Evolutionary conservation across 1,139 yeast genomes (phyloP), one percentile per base, ranked within the genome.

Genomic region (Pichia sp.): DNA sequence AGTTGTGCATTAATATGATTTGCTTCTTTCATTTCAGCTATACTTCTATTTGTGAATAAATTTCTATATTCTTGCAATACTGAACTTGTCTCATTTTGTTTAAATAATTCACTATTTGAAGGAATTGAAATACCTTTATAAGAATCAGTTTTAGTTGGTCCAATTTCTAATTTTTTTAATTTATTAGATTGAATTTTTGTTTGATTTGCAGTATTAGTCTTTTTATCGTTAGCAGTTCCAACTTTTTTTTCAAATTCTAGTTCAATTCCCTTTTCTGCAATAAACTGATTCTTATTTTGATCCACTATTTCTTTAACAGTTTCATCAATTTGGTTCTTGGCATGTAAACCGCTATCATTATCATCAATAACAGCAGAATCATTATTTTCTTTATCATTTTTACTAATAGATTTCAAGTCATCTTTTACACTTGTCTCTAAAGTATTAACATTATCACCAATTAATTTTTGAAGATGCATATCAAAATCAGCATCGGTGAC

Each of bases 1-100:
- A 81, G 64, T 58, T 81, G 84, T 0, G 81, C 81, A 58, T 73
- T 77, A 1, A 80, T 69, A 22, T 76, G 63, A 59, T 61, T 59
- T 42, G 47, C 62, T 34, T 54, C 65, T 39, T 45, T 61, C 49
- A 39, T 22, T 22, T 25, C 46, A 9, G 49, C 30, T 19, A 42
- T 25, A 22, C 50, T 46, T 25, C 52, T 55, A 39, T 44, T 60
- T 46, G 51, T 60, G 22, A 65, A 30, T 5, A 65, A 53, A 29
- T 62, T 58, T 44, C 58, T 55, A 47, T 65, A 65, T 8, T 65
- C 66, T 43, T 60, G 57, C 22, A 65, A 45, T 6, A 54, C 60
- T 11, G 61, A 57, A 6, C 51, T 48, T 1, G 65, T 53, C 25
- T 55, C 60, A 27, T 54, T 42, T 18, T 70, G 68, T 41, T 68